phyloP scores from a whole-genome alignment of 2,329 filamentous ascomycete species.

The Epichloe festucae region DNA sequence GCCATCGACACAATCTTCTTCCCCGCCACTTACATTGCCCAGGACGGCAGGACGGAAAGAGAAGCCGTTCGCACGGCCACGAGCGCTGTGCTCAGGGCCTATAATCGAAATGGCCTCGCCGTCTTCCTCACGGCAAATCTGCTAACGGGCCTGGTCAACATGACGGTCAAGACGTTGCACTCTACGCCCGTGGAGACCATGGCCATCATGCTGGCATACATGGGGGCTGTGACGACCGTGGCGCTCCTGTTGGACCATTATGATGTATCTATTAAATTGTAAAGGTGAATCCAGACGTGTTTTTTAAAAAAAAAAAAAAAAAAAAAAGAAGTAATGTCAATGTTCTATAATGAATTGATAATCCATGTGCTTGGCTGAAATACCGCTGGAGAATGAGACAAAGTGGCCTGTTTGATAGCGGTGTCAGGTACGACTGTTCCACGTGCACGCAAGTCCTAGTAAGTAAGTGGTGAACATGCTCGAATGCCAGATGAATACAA shows the following conservation, averaged over 20 bases:
- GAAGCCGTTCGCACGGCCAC: conserved; percentile 57
- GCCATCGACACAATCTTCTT: conserved; percentile 68
- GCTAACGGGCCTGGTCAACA: conserved; percentile 77
- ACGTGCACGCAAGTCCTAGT: no score
- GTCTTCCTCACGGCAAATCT: conserved; percentile 83
- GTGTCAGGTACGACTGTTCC: no score
- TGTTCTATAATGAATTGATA: no score
- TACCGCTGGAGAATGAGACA: no score
- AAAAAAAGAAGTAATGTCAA: no score
- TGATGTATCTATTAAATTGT: conserved; percentile 60
- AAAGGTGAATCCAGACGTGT: no score
- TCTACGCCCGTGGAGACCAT: conserved; percentile 52
- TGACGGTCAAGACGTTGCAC: conserved; percentile 73
- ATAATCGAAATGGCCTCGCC: conserved; percentile 76
- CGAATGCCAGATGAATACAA: no score
- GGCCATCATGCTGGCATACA: conserved; percentile 63
- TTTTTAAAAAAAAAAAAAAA: no score
- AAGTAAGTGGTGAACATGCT: no score
- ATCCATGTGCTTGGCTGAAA: no score
- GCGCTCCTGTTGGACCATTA: conserved; percentile 54
- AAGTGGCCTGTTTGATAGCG: no score
- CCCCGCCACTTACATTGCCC: conserved; percentile 51
- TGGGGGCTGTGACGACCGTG: conserved; percentile 48
- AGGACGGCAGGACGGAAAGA: conserved; percentile 41
- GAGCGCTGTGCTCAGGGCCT: conserved; percentile 67